Base-by-base conservation (phyloP, 2,329 filamentous ascomycete genomes). In the Cordyceps pruinosa region DNA sequence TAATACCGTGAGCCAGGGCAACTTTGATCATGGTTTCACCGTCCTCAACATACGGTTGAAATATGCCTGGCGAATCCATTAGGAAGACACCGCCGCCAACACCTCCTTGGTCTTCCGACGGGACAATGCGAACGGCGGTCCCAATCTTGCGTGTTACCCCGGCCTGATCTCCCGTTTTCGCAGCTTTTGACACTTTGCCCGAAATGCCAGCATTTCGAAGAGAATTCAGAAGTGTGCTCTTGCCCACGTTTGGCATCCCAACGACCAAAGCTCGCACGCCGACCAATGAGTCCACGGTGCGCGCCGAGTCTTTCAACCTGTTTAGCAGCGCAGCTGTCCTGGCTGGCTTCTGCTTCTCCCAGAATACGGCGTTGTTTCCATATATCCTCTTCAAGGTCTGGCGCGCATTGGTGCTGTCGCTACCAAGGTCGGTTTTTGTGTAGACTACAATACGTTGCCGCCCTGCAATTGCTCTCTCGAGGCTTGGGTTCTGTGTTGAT, bases 241-340 rank as follows among this genome's bases (percentile, higher is more conserved):
- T 99, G 35, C 94, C 94, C 0, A 96, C 90, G 68, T 99, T 99
- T 35, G 94, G 94, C 92, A 99, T 97, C 56, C 94, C 94, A 15
- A 97, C 92, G 1, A 97, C 83, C 70, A 99, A 82, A 57, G 91
- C 83, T 49, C 91, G 84, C 63, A 90, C 81, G n/a, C 91, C 92
- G 8, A 89, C 86, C n/a, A 97, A 74, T 23, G 82, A 82, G 64
- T 84, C 70, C 21, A 70, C 62, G 2, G 60, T 61, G 17, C 54
- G 59, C 19, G 72, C 71, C 19, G 66, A 60, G 39, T 68, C 63
- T 37, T 67, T 69, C 19, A 75, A 66, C 32, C 68, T 66, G 19
- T 61, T 61, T 12, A 83, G 67, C 4, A 84, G 68, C 2, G 63
- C 55, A 5, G 63, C 63, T 10, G 77, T 75, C 30, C 67, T 68